A percentile compares a stretch with the other conserved stretches of the same genome.
Evolutionary conservation across 2,329 filamentous ascomycete species (phyloP).

Genomic region (Diplodia intermedia): DNA sequence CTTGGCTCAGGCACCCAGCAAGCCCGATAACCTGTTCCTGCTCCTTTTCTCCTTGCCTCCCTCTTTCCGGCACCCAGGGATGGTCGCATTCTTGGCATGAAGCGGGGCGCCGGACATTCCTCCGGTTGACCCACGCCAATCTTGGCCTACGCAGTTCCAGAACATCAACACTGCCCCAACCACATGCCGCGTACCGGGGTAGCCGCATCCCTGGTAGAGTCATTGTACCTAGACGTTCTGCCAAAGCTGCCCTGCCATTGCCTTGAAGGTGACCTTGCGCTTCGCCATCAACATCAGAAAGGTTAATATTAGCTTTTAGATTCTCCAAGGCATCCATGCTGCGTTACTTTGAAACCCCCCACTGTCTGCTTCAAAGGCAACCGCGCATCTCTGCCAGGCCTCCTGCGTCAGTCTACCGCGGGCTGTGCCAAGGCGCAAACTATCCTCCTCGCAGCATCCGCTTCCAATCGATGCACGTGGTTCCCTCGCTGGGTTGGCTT

Average conservation of each 20-base stretch:
- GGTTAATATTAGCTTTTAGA: slow-evolving; percentile 15
- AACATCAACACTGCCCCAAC: not conserved
- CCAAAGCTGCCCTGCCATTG: not conserved
- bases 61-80: not conserved
- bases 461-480: not conserved
- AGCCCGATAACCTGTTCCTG: slow-evolving; percentile 12
- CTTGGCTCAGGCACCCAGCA: slow-evolving; percentile 19
- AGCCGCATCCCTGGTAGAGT: not conserved
- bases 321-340: slow-evolving; percentile 7
- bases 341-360: not conserved
- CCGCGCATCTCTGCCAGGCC: not conserved
- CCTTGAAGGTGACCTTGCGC: not conserved
- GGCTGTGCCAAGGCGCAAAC: not conserved
- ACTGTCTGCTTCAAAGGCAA: not conserved
- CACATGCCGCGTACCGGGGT: not conserved
- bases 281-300: slow-evolving; percentile 3
- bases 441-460: not conserved
- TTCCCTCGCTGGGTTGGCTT: not conserved
- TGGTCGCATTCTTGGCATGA: slow-evolving; percentile 12
- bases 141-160: slow-evolving; percentile 11
- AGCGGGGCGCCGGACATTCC: slow-evolving; percentile 14
- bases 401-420: not conserved
- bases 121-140: not conserved
- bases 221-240: not conserved
- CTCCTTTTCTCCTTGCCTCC: not conserved